A percentile compares a stretch with the other conserved stretches of the same genome.
These are phyloP conservation scores for Candida gorgasii DNA, from an alignment of 805 yeast genomes.

Conservation along the genomic window DNA sequence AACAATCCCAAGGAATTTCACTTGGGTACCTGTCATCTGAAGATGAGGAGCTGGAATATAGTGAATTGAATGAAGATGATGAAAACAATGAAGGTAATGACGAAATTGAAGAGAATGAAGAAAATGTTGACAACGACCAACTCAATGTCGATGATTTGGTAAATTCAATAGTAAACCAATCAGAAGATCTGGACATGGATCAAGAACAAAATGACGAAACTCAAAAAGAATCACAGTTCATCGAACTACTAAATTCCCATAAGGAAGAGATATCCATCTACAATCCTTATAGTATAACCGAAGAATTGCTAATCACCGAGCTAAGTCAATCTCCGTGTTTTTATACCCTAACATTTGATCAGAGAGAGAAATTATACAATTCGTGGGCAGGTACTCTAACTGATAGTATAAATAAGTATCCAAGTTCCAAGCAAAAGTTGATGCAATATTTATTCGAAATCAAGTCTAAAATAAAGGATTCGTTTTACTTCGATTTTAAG, in stretches of 20 bases:
- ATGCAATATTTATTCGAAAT: slow-evolving; percentile 27
- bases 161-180: neutral
- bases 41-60: slow-evolving; percentile 4
- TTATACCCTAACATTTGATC: slow-evolving; percentile 22
- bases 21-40: slow-evolving; percentile 7
- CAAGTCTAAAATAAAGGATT: slow-evolving; percentile 29
- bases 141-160: slow-evolving; percentile 4
- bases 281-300: slow-evolving; percentile 40
- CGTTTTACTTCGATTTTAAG: slow-evolving; percentile 29
- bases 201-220: neutral
- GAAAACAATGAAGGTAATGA: slow-evolving; percentile 2
- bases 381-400: slow-evolving; percentile 23
- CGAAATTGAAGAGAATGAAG: slow-evolving; percentile 3
- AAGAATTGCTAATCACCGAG: slow-evolving; percentile 33
- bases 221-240: slow-evolving; percentile 19
- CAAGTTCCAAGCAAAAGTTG: slow-evolving; percentile 19
- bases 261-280: slow-evolving; percentile 28
- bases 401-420: slow-evolving; percentile 9
- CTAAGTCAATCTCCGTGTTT: slow-evolving; percentile 29
- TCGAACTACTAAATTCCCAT: slow-evolving; percentile 25
- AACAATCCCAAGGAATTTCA: neutral
- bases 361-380: slow-evolving; percentile 25
- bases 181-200: slow-evolving; percentile 8
- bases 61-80: neutral
- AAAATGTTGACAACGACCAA: neutral